phyloP scores from a whole-genome alignment of 768 basidiomycete genomes.

The Postia placenta region DNA sequence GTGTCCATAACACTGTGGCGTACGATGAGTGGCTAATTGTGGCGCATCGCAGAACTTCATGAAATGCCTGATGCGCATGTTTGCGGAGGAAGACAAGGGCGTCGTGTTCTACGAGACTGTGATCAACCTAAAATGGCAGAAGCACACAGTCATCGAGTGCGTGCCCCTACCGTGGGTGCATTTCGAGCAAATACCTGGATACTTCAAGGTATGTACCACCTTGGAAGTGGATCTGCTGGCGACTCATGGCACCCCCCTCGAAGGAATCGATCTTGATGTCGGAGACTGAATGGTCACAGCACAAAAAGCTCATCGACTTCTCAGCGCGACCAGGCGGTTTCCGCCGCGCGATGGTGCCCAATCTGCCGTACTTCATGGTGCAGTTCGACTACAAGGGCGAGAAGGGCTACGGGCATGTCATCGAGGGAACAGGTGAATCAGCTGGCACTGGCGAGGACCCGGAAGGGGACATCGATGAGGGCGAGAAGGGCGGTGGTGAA shows the following conservation, averaged over 20 bases:
- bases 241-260: background rate
- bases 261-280: constrained; percentile 92
- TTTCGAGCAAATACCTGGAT: constrained; percentile 84
- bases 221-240: background rate
- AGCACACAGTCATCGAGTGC: constrained; percentile 90
- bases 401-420: constrained; percentile 96
- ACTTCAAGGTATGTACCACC: constrained; percentile 67
- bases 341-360: constrained; percentile 90
- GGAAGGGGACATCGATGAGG: constrained; percentile 67
- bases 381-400: constrained; percentile 98
- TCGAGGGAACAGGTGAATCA: constrained; percentile 79
- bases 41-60: constrained; percentile 52
- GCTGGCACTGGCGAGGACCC: constrained; percentile 51
- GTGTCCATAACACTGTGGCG: constrained; percentile 17
- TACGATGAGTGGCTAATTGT: background rate
- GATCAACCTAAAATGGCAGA: constrained; percentile 77
- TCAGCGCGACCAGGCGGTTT: constrained; percentile 87
- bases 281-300: constrained; percentile 97
- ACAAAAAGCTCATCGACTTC: constrained; percentile 96
- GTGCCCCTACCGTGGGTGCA: constrained; percentile 87
- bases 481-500: constrained; percentile 85
- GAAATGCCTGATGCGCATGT: constrained; percentile 97
- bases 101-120: constrained; percentile 96
- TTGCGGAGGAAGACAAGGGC: constrained; percentile 86
- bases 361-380: constrained; percentile 98